Evolutionary conservation across 345 rosid genomes (phyloP), one percentile per base, ranked within the genome.

Genomic region (Populus alba): DNA sequence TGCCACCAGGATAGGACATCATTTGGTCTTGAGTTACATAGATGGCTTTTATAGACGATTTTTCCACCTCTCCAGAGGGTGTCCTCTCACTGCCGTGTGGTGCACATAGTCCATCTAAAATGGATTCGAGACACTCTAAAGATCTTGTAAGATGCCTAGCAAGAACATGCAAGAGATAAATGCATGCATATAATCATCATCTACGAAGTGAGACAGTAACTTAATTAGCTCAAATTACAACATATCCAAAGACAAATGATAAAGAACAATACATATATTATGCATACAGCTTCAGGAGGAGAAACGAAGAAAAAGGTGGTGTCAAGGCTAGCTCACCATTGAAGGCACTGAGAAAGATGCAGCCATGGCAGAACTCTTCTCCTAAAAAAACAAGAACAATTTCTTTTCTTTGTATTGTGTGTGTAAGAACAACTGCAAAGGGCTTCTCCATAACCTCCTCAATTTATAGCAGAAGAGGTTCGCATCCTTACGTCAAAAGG

Each of bases 301-400:
- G 59, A 5, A 25, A 33, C 53, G 12, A 11, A 70, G 37, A 18
- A 69, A 25, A 68, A 31, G 33, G 18, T 11, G 37, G 4, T 38
- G 39, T 20, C 1, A 15, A 22, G 45, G 55, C n/a, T 51, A 1
- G 27, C 81, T 79, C 88, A 95, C 99, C 98, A 95, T 87, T 65
- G 98, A 93, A 84, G 96, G 93, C 73, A 86, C 92, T 33, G 97
- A 90, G 90, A 16, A 92, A 85, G 99, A 93, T 86, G 95, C 89
- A 87, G 92, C 94, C 98, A 93, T 89, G 93, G 72, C 81, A 84
- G 85, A 89, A 85, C 81, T 85, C 77, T 78, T 47, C 22, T 31
- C 35, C 31, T 70, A 6, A 8, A 37, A 31, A 25, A 8, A 39
- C 11, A 39, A 51, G 7, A 79, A 70, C 25, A 45, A 16, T 25